Conservation (phyloP, 345 rosid species). For the Eucalyptus cladocalyx region DNA sequence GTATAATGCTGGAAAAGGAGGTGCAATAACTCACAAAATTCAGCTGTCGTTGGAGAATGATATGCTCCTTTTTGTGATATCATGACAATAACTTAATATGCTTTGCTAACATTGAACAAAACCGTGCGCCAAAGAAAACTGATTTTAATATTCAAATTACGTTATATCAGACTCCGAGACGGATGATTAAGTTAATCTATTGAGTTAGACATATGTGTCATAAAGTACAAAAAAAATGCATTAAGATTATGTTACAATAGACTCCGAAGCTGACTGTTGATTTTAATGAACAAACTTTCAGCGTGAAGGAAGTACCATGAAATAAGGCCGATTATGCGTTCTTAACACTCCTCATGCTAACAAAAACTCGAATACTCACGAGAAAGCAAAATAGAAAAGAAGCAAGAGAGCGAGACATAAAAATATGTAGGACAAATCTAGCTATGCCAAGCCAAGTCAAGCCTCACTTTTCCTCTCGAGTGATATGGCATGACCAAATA, state of each 20-base stretch:
- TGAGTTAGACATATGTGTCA: rapidly evolving
- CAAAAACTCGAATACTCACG: neutral
- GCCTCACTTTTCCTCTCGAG: neutral
- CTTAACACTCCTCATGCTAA: neutral
- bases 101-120: neutral
- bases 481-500: neutral
- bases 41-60: neutral
- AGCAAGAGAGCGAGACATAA: neutral
- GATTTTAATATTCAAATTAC: neutral
- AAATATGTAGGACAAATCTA: neutral
- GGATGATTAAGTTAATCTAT: neutral
- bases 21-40: neutral
- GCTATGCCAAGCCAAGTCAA: neutral
- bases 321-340: neutral
- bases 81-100: neutral
- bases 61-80: neutral
- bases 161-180: rapidly evolving
- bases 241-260: neutral
- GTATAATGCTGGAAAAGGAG: neutral
- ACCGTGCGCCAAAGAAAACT: neutral
- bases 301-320: neutral
- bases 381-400: neutral
- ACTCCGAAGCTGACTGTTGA: rapidly evolving
- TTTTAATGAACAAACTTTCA: neutral
- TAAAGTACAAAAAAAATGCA: neutral